A percentile compares a stretch with the other conserved stretches of the same genome.
phyloP scores from a whole-genome alignment of 352 stramenopile genomes.

The Globisporangium polare region DNA sequence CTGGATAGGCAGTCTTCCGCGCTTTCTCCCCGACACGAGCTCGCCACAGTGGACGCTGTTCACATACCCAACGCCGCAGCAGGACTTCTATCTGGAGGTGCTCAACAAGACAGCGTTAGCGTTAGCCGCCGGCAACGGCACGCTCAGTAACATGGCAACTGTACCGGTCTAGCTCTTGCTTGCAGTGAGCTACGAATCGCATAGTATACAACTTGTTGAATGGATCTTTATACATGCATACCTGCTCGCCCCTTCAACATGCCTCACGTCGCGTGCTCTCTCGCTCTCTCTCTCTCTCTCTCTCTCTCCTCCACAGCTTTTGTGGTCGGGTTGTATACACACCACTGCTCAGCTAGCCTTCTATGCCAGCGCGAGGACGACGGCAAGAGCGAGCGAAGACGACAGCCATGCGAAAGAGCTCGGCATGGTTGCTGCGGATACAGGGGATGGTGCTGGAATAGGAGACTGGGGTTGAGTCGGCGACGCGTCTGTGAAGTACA shows the following conservation, averaged over 20 bases:
- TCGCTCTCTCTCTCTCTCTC: too few species aligned
- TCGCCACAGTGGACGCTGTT: constrained; percentile 30
- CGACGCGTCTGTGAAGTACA: constrained; percentile 4
- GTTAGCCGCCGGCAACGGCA: not conserved
- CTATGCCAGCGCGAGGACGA: not conserved
- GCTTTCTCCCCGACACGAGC: constrained; percentile 19
- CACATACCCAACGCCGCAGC: constrained; percentile 16
- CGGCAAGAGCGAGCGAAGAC: not conserved
- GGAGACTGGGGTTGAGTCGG: not conserved
- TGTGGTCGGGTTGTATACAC: not conserved
- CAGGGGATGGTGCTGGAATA: not conserved
- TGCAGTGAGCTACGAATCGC: not conserved
- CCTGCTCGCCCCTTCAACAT: not conserved
- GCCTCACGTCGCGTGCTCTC: not conserved
- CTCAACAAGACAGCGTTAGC: constrained; percentile 3
- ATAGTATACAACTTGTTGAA: not conserved
- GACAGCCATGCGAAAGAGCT: not conserved
- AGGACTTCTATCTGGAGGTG: constrained; percentile 9
- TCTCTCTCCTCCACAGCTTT: not conserved
- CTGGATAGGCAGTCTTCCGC: constrained; percentile 26
- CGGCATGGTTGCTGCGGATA: not conserved
- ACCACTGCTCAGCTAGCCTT: not conserved
- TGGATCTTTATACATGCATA: not conserved
- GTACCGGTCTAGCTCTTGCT: not conserved
- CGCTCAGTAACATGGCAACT: not conserved